Conservation (phyloP, 2,329 filamentous ascomycete genomes). For the Mycogone perniciosa region DNA sequence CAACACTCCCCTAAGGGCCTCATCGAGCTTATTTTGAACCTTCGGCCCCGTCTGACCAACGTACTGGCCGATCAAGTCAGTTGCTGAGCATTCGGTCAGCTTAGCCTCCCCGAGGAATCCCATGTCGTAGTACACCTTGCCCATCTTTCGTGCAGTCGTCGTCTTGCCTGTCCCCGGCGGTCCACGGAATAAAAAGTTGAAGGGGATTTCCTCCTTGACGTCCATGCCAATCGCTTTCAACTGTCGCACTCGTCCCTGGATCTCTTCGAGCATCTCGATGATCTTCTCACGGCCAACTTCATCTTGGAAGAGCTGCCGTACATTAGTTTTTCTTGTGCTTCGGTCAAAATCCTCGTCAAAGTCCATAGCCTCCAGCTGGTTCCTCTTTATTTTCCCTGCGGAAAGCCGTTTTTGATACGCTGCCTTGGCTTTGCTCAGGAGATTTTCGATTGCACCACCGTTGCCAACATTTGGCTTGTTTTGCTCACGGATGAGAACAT, state of each 20-base stretch:
- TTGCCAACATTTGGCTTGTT: constrained; percentile 68
- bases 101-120: constrained; percentile 55
- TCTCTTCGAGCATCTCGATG: constrained; percentile 46
- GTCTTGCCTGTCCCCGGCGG: constrained; percentile 66
- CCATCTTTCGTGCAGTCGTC: constrained; percentile 65
- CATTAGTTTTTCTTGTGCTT: constrained; percentile 36
- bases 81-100: constrained; percentile 60
- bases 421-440: constrained; percentile 52
- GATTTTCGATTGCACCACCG: constrained; percentile 64
- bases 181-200: constrained; percentile 64
- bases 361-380: constrained; percentile 69
- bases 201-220: constrained; percentile 44
- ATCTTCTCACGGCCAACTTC: constrained; percentile 53
- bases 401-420: constrained; percentile 26
- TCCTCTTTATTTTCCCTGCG: constrained; percentile 29
- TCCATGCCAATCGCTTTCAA: constrained; percentile 23
- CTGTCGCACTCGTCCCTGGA: constrained; percentile 40
- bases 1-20: constrained; percentile 57
- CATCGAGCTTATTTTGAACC: constrained; percentile 51
- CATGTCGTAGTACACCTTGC: constrained; percentile 69
- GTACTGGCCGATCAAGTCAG: constrained; percentile 62
- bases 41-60: constrained; percentile 65
- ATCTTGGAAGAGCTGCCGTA: constrained; percentile 49
- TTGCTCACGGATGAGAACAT: constrained; percentile 54
- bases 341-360: constrained; percentile 61